phyloP scores from a whole-genome alignment of 2,329 filamentous ascomycete species.

The Neofusicoccum umdonicola region DNA sequence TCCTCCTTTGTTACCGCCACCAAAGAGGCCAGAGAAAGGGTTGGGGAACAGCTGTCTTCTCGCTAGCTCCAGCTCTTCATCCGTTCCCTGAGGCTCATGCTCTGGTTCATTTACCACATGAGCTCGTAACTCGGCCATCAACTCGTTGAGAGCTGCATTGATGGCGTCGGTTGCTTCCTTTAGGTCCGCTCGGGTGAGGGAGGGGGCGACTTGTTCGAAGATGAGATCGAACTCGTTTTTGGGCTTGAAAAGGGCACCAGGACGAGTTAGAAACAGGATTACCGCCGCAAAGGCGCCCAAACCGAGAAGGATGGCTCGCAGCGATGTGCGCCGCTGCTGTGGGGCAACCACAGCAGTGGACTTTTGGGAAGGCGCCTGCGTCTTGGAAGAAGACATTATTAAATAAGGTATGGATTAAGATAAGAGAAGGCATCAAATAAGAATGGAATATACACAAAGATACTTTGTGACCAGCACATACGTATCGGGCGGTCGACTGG shows the following conservation, averaged over 20 bases:
- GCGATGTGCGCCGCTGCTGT: neutral
- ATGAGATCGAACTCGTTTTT: neutral
- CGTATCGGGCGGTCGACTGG: too few relatives aligned
- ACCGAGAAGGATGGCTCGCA: neutral
- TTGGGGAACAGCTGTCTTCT: neutral
- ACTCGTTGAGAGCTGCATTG: neutral
- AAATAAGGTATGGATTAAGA: neutral
- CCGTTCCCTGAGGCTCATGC: neutral
- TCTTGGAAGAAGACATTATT: slow-evolving; percentile 6
- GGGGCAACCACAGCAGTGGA: neutral
- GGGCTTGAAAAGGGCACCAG: neutral
- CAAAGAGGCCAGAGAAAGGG: neutral
- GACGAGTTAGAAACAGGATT: neutral
- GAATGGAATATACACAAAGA: neutral
- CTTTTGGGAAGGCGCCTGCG: neutral
- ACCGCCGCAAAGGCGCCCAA: neutral
- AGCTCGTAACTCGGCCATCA: neutral
- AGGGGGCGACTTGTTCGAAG: neutral
- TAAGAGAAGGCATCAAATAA: neutral
- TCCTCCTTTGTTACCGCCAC: neutral
- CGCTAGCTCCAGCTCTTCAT: neutral
- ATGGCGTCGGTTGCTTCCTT: neutral
- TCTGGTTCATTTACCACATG: neutral
- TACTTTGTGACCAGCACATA: slow-evolving; percentile 5
- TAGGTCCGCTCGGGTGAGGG: slow-evolving; percentile 2